A percentile compares a stretch with the other conserved stretches of the same genome.
Evolutionary conservation across 768 basidiomycete species (phyloP).

Genomic region (Russula virescens): DNA sequence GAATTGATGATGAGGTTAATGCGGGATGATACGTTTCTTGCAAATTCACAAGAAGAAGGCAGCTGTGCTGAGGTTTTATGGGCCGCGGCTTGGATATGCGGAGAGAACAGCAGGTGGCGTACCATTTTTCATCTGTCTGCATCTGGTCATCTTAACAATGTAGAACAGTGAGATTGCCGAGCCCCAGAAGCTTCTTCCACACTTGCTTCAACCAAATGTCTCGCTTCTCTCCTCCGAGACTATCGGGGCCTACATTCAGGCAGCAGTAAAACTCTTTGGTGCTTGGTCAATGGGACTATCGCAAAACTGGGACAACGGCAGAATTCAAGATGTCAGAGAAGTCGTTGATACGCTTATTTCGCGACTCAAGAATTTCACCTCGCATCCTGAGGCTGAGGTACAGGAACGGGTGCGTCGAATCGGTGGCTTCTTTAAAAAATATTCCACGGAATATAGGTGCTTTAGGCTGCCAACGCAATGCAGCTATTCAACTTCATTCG

Average conservation of each 20-base stretch:
- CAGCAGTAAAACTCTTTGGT: conserved; percentile 82
- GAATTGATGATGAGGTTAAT: conserved; percentile 78
- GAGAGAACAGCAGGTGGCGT: conserved; percentile 79
- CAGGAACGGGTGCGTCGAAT: conserved; percentile 73
- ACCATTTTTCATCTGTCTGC: neutral
- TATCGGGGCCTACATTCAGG: conserved; percentile 75
- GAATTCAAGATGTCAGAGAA: conserved; percentile 56
- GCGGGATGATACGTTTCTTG: conserved; percentile 68
- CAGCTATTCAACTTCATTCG: conserved; percentile 73
- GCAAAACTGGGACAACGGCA: conserved; percentile 68
- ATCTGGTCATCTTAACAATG: neutral
- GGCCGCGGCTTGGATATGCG: conserved; percentile 96
- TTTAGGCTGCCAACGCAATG: conserved; percentile 73
- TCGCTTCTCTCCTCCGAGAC: conserved; percentile 56
- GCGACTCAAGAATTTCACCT: conserved; percentile 53
- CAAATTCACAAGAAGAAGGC: conserved; percentile 59
- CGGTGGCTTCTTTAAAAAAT: neutral
- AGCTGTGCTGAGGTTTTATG: conserved; percentile 83
- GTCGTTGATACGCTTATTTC: conserved; percentile 57
- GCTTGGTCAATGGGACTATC: conserved; percentile 75
- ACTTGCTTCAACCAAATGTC: conserved; percentile 58
- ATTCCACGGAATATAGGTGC: conserved; percentile 9
- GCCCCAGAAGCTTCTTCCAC: conserved; percentile 65
- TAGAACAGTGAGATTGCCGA: conserved; percentile 63
- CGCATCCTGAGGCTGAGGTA: conserved; percentile 73